Percentiles rank a stretch among this genome's conserved stretches.
These are phyloP conservation scores for Globisporangium carolinianum DNA, from an alignment of 352 stramenopile species.

Conservation along the genomic window DNA sequence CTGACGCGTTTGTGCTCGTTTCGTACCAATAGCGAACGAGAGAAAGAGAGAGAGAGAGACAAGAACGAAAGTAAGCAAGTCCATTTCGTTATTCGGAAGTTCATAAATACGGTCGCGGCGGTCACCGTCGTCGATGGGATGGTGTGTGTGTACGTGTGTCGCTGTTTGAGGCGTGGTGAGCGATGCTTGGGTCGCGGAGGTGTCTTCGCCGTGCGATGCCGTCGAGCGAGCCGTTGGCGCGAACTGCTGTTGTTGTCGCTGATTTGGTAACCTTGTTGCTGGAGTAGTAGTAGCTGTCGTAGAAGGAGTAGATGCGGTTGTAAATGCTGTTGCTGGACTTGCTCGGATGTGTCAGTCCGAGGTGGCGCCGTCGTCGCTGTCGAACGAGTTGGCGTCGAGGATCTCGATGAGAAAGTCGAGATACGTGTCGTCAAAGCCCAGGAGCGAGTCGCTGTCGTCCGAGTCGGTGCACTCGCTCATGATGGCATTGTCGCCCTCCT, in stretches of 20 bases:
- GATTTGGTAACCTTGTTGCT: not conserved
- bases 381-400: conserved; percentile 7
- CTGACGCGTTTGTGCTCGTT: too few relatives aligned
- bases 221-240: not conserved
- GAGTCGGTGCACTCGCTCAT: conserved; percentile 9
- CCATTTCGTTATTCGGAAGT: not conserved
- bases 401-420: conserved; percentile 11
- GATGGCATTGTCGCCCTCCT: not conserved
- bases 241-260: not conserved
- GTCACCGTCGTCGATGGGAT: not conserved
- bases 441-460: conserved; percentile 13
- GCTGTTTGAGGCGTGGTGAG: not conserved
- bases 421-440: conserved; percentile 9
- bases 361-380: conserved; percentile 2
- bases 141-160: not conserved
- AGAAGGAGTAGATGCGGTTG: not conserved
- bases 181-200: not conserved
- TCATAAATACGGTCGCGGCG: not conserved
- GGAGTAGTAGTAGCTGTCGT: too few relatives aligned
- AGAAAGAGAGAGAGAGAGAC: too few relatives aligned
- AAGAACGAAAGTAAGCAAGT: too few relatives aligned
- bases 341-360: conserved; percentile 3
- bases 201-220: not conserved
- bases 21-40: too few relatives aligned
- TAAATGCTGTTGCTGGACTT: not conserved